A percentile compares a stretch with the other conserved stretches of the same genome.
phyloP scores from a whole-genome alignment of 2,329 filamentous ascomycete species.

The Beauveria sp. region DNA sequence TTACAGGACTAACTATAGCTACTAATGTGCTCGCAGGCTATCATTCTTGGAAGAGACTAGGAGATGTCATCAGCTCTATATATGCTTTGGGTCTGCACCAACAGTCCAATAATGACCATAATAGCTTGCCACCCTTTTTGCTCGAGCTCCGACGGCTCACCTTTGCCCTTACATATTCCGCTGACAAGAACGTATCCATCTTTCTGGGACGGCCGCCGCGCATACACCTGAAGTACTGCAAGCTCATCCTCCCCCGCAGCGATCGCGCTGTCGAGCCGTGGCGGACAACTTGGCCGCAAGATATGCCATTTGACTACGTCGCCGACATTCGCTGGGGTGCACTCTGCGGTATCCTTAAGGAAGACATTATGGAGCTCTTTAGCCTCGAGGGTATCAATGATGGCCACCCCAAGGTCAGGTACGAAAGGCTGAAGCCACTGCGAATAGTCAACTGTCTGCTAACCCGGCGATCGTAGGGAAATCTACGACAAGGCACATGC shows the following conservation, averaged over 20 bases:
- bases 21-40: conserved; percentile 26
- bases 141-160: conserved; percentile 30
- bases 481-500: neutral
- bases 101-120: conserved; percentile 16
- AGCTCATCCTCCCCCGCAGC: conserved; percentile 20
- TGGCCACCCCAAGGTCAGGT: conserved; percentile 5
- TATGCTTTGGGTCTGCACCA: conserved; percentile 41
- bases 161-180: conserved; percentile 35
- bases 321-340: conserved; percentile 12
- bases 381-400: conserved; percentile 2
- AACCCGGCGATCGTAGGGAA: neutral
- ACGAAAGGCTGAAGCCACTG: neutral
- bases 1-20: neutral
- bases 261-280: neutral
- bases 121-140: conserved; percentile 29
- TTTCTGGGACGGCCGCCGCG: conserved; percentile 43
- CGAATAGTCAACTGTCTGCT: neutral
- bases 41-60: conserved; percentile 37
- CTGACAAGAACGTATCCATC: conserved; percentile 39
- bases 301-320: conserved; percentile 11
- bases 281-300: conserved; percentile 6
- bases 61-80: conserved; percentile 37
- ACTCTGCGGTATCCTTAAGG: conserved; percentile 8
- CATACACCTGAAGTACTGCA: conserved; percentile 35
- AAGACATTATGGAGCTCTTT: conserved; percentile 11